Evolutionary conservation across 2,329 filamentous ascomycete genomes (phyloP).

Genomic region (Epichloe typhina): DNA sequence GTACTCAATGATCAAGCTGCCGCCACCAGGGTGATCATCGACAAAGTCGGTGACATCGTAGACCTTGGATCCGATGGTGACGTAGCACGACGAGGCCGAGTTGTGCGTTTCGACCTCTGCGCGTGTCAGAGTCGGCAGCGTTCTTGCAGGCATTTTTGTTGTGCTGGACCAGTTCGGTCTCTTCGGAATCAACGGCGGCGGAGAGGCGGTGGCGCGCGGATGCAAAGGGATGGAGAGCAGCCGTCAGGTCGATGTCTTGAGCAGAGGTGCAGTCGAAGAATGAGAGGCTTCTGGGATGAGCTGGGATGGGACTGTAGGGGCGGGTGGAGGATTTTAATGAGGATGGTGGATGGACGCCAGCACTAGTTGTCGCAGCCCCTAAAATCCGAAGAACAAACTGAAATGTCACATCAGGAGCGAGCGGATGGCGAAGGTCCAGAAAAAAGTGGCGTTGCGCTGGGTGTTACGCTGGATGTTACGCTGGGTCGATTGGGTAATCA

Average conservation of each 20-base stretch:
- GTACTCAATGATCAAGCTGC: slow-evolving; percentile 78
- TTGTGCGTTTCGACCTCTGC: slow-evolving; percentile 75
- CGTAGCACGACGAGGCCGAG: slow-evolving; percentile 74
- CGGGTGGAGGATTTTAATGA: slow-evolving; percentile 3
- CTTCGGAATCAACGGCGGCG: background rate
- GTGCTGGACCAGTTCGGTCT: background rate
- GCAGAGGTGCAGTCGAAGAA: background rate
- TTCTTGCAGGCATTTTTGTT: slow-evolving; percentile 58
- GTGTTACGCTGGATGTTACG: background rate
- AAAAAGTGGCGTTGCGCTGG: background rate
- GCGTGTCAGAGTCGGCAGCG: slow-evolving; percentile 68
- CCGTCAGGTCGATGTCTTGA: background rate
- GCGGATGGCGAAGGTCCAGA: slow-evolving; percentile 1
- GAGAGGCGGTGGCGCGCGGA: background rate
- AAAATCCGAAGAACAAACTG: too few relatives aligned
- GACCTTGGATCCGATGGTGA: slow-evolving; percentile 78
- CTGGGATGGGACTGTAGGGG: background rate
- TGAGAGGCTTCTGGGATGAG: background rate
- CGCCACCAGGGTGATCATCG: slow-evolving; percentile 80
- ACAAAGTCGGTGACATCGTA: slow-evolving; percentile 92
- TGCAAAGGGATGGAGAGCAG: background rate
- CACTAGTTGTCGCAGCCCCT: background rate
- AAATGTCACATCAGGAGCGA: background rate
- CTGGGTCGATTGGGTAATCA: too few relatives aligned
- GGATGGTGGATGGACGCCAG: background rate